phyloP scores from a whole-genome alignment of 345 rosid genomes.

The Brassica nigra region DNA sequence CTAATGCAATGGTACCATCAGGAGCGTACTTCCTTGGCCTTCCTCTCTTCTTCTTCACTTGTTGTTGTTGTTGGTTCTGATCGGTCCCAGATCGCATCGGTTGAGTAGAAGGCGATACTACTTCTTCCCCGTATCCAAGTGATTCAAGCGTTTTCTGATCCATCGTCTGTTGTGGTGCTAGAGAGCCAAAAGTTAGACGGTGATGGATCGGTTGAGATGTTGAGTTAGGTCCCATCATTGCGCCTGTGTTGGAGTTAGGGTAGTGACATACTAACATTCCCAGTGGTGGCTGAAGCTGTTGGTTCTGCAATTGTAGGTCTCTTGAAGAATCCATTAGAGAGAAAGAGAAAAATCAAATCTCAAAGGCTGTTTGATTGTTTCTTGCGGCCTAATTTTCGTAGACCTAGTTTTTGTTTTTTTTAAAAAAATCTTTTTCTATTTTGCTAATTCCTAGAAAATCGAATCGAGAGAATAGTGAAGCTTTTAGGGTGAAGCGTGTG shows the following conservation, averaged over 20 bases:
- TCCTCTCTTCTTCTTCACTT: constrained; percentile 73
- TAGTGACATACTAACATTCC: constrained; percentile 35
- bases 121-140: constrained; percentile 51
- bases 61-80: constrained; percentile 17
- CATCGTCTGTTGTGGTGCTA: constrained; percentile 25
- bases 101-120: constrained; percentile 54
- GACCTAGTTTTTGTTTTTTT: not conserved
- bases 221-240: constrained; percentile 36
- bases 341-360: constrained; percentile 3
- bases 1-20: constrained; percentile 83
- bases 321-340: constrained; percentile 59
- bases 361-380: constrained; percentile 20
- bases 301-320: constrained; percentile 44
- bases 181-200: constrained; percentile 20
- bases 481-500: constrained; percentile 25
- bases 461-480: constrained; percentile 8
- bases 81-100: constrained; percentile 45
- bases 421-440: not conserved
- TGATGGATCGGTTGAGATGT: constrained; percentile 28
- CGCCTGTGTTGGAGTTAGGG: constrained; percentile 39
- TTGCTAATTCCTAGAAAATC: constrained; percentile 27
- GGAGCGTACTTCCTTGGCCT: constrained; percentile 86
- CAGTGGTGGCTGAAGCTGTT: constrained; percentile 33
- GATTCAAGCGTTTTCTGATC: constrained; percentile 45
- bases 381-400: constrained; percentile 40